Evolutionary conservation across 116 monocot species (phyloP).

Genomic region (Zostera marina): DNA sequence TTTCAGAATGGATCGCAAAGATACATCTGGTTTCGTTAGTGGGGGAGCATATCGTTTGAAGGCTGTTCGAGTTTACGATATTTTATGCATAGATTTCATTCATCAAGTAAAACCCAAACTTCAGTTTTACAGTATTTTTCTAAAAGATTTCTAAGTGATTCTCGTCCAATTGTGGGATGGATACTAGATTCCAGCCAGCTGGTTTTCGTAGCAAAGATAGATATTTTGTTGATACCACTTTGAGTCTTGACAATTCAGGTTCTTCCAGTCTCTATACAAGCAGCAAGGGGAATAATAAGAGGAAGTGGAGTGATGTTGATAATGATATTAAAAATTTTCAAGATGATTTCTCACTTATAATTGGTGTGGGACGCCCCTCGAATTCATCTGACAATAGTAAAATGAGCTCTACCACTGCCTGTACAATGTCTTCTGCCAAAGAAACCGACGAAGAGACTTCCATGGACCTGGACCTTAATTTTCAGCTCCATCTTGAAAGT

Average conservation of each 20-base stretch:
- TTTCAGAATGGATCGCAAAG: constrained; percentile 40
- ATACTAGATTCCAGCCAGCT: constrained; percentile 7
- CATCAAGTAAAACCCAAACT: constrained; percentile 3
- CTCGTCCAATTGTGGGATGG: constrained; percentile 11
- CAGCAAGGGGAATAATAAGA: constrained; percentile 16
- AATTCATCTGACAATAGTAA: constrained; percentile 52
- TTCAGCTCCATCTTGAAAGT: constrained; percentile 25
- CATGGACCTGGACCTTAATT: constrained; percentile 34
- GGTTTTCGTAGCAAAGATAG: constrained; percentile 12
- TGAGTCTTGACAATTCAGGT: constrained; percentile 10
- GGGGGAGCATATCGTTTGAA: constrained; percentile 24
- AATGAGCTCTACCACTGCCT: constrained; percentile 36
- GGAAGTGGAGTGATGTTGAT: constrained; percentile 16
- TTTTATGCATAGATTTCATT: background rate
- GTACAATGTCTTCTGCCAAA: constrained; percentile 31
- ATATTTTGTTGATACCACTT: background rate
- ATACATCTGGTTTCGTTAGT: constrained; percentile 65
- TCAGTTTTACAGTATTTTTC: constrained; percentile 8
- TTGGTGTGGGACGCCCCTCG: constrained; percentile 22
- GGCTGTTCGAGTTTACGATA: background rate
- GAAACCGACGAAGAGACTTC: constrained; percentile 48
- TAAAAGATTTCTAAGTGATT: constrained; percentile 3
- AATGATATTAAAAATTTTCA: constrained; percentile 5
- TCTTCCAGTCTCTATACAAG: constrained; percentile 7
- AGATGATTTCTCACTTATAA: constrained; percentile 14